These are phyloP conservation scores for Microstroma glucosiphilum DNA, from an alignment of 1,284 basidiomycete genomes.

Conservation along the genomic window DNA sequence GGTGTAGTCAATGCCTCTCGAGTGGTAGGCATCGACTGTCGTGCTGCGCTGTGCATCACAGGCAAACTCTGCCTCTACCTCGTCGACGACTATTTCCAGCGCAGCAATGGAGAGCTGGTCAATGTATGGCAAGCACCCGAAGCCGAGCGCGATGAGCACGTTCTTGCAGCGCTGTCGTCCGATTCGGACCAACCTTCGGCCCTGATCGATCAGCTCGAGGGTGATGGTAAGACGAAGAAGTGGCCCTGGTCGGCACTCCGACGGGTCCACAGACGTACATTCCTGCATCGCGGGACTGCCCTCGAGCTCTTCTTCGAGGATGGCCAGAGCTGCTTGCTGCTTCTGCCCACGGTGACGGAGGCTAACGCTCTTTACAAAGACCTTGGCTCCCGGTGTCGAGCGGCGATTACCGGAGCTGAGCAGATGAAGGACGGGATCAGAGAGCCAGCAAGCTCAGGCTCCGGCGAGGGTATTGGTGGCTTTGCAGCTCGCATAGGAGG, in stretches of 20 bases:
- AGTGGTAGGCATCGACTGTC: slow-evolving; percentile 39
- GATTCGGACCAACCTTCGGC: slow-evolving; percentile 49
- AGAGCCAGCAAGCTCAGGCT: slow-evolving; percentile 10
- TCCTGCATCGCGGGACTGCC: slow-evolving; percentile 38
- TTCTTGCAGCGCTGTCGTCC: slow-evolving; percentile 67
- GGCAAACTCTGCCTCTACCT: slow-evolving; percentile 80
- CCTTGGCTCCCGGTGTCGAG: slow-evolving; percentile 27
- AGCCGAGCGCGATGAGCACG: slow-evolving; percentile 55
- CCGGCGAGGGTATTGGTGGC: slow-evolving; percentile 9
- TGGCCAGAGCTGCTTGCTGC: slow-evolving; percentile 47
- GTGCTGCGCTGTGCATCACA: slow-evolving; percentile 78
- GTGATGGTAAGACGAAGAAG: slow-evolving; percentile 24
- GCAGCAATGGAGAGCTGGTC: slow-evolving; percentile 77
- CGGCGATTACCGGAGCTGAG: slow-evolving; percentile 31
- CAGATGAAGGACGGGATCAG: slow-evolving; percentile 27
- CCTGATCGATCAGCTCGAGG: slow-evolving; percentile 31
- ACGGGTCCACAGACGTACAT: slow-evolving; percentile 28
- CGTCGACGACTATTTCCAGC: slow-evolving; percentile 85
- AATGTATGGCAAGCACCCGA: slow-evolving; percentile 79
- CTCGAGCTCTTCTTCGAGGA: slow-evolving; percentile 51
- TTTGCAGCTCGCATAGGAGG: slow-evolving; percentile 30
- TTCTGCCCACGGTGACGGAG: slow-evolving; percentile 32
- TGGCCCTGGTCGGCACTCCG: slow-evolving; percentile 37
- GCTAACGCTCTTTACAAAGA: slow-evolving; percentile 28
- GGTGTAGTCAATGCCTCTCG: slow-evolving; percentile 59